phyloP scores from a whole-genome alignment of 306 rosid species.

The Malus asiatica region DNA sequence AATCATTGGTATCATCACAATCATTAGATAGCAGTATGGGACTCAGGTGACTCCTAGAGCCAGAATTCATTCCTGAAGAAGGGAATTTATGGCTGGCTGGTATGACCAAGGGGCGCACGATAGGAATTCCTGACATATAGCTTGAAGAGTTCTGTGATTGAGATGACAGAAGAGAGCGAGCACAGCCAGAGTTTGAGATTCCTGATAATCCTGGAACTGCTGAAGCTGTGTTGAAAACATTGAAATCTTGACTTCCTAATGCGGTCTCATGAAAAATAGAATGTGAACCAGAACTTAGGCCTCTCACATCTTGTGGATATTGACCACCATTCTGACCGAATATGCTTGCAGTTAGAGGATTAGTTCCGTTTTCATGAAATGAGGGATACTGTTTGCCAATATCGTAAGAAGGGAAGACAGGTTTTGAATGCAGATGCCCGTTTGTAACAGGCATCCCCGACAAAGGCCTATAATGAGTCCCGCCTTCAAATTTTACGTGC shows the following conservation, averaged over 20 bases:
- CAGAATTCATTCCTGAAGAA: constrained; percentile 38
- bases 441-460: constrained; percentile 33
- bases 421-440: constrained; percentile 39
- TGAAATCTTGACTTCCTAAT: constrained; percentile 54
- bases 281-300: constrained; percentile 20
- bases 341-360: constrained; percentile 35
- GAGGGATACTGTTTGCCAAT: constrained; percentile 42
- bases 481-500: constrained; percentile 46
- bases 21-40: constrained; percentile 42
- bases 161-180: constrained; percentile 99
- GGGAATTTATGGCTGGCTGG: constrained; percentile 43
- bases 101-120: constrained; percentile 38
- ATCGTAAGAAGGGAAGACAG: constrained; percentile 28
- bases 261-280: constrained; percentile 31
- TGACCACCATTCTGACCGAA: constrained; percentile 36
- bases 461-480: constrained; percentile 27
- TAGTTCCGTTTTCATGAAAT: constrained; percentile 41
- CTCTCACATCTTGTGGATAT: constrained; percentile 27
- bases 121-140: constrained; percentile 55
- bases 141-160: constrained; percentile 65
- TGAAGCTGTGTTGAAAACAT: constrained; percentile 41
- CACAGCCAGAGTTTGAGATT: constrained; percentile 61
- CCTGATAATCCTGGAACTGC: constrained; percentile 48
- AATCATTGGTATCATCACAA: constrained; percentile 35
- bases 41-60: constrained; percentile 36